These are phyloP conservation scores for Didymella keratinophila DNA, from an alignment of 2,329 filamentous ascomycete species.

Conservation along the genomic window DNA sequence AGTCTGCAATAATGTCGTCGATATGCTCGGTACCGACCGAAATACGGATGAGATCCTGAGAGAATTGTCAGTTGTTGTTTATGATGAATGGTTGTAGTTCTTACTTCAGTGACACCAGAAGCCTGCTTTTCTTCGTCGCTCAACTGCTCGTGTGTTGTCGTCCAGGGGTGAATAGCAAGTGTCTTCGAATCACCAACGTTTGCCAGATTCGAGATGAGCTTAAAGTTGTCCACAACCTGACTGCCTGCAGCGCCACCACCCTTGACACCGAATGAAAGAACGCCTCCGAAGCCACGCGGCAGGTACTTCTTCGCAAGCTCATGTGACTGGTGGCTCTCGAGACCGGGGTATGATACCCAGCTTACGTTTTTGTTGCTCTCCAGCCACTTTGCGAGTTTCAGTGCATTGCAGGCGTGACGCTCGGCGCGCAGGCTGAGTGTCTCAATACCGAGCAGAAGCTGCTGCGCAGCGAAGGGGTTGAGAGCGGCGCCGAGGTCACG, in stretches of 20 bases:
- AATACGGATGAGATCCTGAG: conserved; percentile 86
- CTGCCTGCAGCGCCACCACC: conserved; percentile 83
- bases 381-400: conserved; percentile 81
- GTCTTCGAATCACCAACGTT: conserved; percentile 98
- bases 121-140: conserved; percentile 78
- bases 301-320: conserved; percentile 86
- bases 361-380: conserved; percentile 82
- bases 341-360: conserved; percentile 94
- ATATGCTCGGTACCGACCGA: conserved; percentile 97
- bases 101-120: conserved; percentile 81
- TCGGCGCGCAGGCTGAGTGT: conserved; percentile 87
- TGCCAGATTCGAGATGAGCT: conserved; percentile 92
- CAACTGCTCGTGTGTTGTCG: conserved; percentile 93
- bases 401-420: conserved; percentile 83
- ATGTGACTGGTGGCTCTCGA: conserved; percentile 83
- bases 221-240: conserved; percentile 91
- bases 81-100: conserved; percentile 8
- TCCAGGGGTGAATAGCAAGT: conserved; percentile 93
- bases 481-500: conserved; percentile 84
- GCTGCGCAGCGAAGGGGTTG: conserved; percentile 92
- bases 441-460: conserved; percentile 87
- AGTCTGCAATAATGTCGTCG: conserved; percentile 95
- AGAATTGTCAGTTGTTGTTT: conserved; percentile 12
- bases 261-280: conserved; percentile 92
- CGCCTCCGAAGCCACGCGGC: conserved; percentile 82